Evolutionary conservation across 192 early-diverging fungal species (phyloP), one percentile per base, ranked within the genome.

Genomic region (Backusella tuberculispora): DNA sequence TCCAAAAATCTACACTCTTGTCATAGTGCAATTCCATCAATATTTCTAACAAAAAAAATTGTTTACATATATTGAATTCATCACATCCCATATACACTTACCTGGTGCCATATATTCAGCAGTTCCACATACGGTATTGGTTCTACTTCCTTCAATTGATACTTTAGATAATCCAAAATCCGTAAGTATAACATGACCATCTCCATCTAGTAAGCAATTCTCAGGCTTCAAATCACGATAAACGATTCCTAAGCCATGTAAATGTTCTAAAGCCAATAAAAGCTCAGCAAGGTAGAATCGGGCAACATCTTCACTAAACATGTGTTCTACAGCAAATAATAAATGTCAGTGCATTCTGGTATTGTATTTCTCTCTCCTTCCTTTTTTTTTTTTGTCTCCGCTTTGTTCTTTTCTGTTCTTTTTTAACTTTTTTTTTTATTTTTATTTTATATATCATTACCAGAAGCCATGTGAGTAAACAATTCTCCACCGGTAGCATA

Each of bases 151-250:
- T 66, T 89, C 85, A 40, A 90, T 72, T 14, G 86, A 84, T 5
- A 93, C 95, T 81, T 98, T 98, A n/a, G 90, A 91, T 2, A 98
- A 86, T 1, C 97, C 97, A 87, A 97, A 98, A 79, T 98, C 96
- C 2, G 95, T 96, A 66, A 98, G 82, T n/a, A 95, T 77, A 38
- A 97, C 78, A 77, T 97, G 94, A 4, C 95, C 95, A 3, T 92
- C 86, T 4, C 75, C 80, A 76, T 91, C 89, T 21, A 97, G 78
- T 64, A 94, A 83, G 46, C 87, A 88, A 76, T 92, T 92, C 70
- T 92, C 92, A 0, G 91, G 92, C 85, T 94, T 94, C 50, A 89
- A 82, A 68, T 93, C 95, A 19, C 95, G 84, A 76, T 98, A 97
- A 66, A 99, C 92, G 74, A 99, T 97, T 5, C 96, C 94, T 19